These are phyloP conservation scores for Chlorophyllum brunneum DNA, from an alignment of 768 basidiomycete species.

Conservation along the genomic window DNA sequence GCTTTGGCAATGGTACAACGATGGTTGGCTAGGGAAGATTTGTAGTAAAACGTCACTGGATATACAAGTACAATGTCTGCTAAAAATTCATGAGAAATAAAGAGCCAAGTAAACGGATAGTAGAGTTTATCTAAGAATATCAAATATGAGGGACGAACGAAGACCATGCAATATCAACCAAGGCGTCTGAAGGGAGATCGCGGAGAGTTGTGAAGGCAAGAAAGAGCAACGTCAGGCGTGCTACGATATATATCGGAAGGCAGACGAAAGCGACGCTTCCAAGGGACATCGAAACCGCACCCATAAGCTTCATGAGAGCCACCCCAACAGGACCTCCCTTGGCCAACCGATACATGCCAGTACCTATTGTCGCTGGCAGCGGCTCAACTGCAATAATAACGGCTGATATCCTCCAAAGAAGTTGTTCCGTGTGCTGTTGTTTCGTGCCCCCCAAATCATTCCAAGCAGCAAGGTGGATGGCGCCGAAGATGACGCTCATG, in stretches of 20 bases:
- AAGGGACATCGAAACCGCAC: slow-evolving; percentile 1
- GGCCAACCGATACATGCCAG: background rate
- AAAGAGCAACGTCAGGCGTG: slow-evolving; percentile 6
- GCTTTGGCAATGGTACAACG: slow-evolving; percentile 13
- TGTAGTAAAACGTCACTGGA: background rate
- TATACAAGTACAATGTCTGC: background rate
- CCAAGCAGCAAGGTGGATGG: too few species aligned
- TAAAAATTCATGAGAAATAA: background rate
- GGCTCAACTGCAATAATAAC: too few species aligned
- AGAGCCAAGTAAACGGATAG: background rate
- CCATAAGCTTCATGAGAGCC: background rate
- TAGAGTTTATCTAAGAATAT: background rate
- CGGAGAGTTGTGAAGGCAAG: slow-evolving; percentile 13
- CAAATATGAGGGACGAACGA: slow-evolving; percentile 11
- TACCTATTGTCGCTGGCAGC: background rate
- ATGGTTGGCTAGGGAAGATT: slow-evolving; percentile 8
- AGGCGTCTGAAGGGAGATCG: background rate
- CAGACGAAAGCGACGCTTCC: slow-evolving; percentile 4
- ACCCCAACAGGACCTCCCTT: background rate
- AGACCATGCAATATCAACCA: slow-evolving; percentile 10
- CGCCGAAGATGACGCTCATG: too few species aligned
- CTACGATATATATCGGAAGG: slow-evolving; percentile 8
- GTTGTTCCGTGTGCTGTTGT: too few species aligned
- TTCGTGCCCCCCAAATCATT: too few species aligned
- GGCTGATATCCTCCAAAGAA: too few species aligned